Conservation (phyloP, 768 basidiomycete genomes). For the Psilocybe azurescens region DNA sequence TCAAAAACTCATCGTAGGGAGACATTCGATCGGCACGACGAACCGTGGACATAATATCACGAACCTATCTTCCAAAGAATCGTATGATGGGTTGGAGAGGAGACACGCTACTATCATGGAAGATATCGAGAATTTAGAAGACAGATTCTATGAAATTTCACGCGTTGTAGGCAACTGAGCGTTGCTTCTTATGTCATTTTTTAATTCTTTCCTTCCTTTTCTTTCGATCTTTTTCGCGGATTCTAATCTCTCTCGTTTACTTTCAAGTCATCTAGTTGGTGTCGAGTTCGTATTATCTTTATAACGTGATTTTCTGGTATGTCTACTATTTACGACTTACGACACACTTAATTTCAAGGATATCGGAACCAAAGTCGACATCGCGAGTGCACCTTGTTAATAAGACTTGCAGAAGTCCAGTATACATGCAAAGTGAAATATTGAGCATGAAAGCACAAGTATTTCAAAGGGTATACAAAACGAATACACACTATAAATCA, state of each 20-base stretch:
- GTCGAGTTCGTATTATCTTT: too few species aligned
- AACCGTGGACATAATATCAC: background rate
- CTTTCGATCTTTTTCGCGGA: background rate
- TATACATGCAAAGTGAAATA: too few species aligned
- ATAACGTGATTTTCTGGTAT: too few species aligned
- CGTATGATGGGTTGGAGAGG: conserved; percentile 38
- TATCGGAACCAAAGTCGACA: too few species aligned
- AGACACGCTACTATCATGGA: conserved; percentile 48
- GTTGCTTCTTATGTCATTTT: background rate
- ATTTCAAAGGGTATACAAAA: too few species aligned
- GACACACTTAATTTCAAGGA: too few species aligned
- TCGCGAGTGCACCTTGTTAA: too few species aligned
- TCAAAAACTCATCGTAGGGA: too few species aligned
- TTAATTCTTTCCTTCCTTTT: background rate
- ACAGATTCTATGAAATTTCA: conserved; percentile 34
- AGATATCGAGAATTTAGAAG: conserved; percentile 47
- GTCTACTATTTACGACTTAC: too few species aligned
- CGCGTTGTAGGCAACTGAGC: background rate
- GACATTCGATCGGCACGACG: background rate
- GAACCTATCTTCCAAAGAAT: conserved; percentile 25
- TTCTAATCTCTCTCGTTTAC: background rate
- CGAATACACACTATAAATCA: background rate
- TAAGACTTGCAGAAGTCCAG: too few species aligned
- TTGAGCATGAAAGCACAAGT: too few species aligned
- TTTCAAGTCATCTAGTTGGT: background rate